A percentile compares a stretch with the other conserved stretches of the same genome.
These are phyloP conservation scores for Pseudogymnoascus sp. DNA, from an alignment of 2,329 filamentous ascomycete genomes.

Conservation along the genomic window DNA sequence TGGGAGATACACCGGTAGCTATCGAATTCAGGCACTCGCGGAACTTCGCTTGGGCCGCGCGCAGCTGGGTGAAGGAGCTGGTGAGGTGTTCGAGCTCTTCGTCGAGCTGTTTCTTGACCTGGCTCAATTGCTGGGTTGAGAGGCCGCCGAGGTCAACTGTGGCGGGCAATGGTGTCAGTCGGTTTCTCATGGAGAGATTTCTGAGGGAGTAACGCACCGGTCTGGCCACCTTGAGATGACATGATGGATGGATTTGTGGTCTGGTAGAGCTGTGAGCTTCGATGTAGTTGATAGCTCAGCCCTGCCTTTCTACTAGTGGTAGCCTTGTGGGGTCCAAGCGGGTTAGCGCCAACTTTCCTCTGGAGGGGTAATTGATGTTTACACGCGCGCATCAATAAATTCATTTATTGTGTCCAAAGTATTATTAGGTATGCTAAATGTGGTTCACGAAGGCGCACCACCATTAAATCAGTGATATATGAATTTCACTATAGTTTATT, in stretches of 20 bases:
- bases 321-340: constrained; percentile 5
- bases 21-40: constrained; percentile 80
- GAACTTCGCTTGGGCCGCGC: constrained; percentile 86
- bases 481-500: background rate
- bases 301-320: constrained; percentile 6
- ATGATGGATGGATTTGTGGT: constrained; percentile 6
- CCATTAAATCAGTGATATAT: background rate
- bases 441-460: background rate
- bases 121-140: constrained; percentile 73
- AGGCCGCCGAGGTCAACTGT: constrained; percentile 66
- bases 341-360: background rate
- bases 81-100: constrained; percentile 94
- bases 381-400: background rate
- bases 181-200: background rate
- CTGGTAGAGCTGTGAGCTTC: background rate
- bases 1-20: constrained; percentile 42
- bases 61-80: constrained; percentile 79
- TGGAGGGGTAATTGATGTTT: background rate
- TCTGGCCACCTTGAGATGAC: constrained; percentile 6
- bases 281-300: constrained; percentile 6
- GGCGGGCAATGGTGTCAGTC: background rate
- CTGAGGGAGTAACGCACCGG: background rate
- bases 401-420: background rate
- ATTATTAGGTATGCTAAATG: background rate
- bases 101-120: constrained; percentile 93